A percentile compares a stretch with the other conserved stretches of the same genome.
phyloP scores from a whole-genome alignment of 2,329 filamentous ascomycete species.

The Metarhizium anisopliae region DNA sequence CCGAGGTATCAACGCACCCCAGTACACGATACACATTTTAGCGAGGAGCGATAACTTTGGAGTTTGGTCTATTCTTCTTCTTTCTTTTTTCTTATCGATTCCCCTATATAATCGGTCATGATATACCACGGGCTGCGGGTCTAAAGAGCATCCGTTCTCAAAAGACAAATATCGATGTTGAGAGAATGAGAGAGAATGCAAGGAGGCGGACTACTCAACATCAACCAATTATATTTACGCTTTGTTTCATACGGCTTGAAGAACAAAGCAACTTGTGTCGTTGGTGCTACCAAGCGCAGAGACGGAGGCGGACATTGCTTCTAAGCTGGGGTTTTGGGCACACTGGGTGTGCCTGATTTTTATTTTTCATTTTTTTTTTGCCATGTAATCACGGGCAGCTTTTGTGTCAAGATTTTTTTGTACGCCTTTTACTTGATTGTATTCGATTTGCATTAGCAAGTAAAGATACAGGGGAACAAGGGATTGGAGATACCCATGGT shows the following conservation, averaged over 20 bases:
- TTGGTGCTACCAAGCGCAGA: not conserved
- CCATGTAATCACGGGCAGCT: not conserved
- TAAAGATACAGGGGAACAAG: not conserved
- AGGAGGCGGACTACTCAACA: not conserved
- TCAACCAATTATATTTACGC: not conserved
- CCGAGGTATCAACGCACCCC: not conserved
- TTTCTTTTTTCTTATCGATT: not conserved
- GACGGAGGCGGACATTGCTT: not conserved
- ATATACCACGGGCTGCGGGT: conserved; percentile 5
- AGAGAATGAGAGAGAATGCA: not conserved
- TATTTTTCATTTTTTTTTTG: not conserved
- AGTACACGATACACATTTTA: not conserved
- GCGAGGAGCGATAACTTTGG: not conserved
- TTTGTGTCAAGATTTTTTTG: not conserved
- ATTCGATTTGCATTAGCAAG: not conserved
- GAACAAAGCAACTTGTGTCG: not conserved
- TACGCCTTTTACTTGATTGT: not conserved
- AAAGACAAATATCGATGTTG: not conserved
- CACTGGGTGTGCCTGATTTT: not conserved
- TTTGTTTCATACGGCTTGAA: not conserved
- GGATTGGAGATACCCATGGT: not conserved
- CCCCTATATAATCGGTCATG: not conserved
- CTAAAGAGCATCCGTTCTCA: not conserved
- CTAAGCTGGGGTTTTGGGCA: not conserved
- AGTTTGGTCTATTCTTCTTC: not conserved